Evolutionary conservation across 805 yeast species (phyloP).

Genomic region (Candida schatavii): DNA sequence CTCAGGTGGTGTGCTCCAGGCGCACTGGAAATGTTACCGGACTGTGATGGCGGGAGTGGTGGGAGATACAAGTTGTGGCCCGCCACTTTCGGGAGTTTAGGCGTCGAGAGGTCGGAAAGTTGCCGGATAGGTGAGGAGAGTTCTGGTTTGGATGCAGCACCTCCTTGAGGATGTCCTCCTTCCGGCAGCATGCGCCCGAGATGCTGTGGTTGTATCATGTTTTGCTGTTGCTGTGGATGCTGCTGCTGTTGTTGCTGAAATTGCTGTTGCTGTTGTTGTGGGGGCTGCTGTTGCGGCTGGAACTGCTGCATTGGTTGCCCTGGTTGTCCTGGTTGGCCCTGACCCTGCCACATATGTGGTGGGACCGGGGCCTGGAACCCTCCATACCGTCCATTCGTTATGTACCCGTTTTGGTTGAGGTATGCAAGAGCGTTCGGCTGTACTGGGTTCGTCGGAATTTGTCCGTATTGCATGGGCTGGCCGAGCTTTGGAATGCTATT

Average conservation of each 20-base stretch:
- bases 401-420: conserved; percentile 5
- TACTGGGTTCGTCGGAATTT: conserved; percentile 15
- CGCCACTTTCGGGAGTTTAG: conserved; percentile 31
- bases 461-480: conserved; percentile 14
- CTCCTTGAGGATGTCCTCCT: conserved; percentile 9
- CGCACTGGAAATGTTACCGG: conserved; percentile 14
- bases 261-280: conserved; percentile 10
- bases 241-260: conserved; percentile 7
- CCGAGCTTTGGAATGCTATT: conserved; percentile 19
- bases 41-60: conserved; percentile 24
- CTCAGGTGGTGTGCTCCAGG: conserved; percentile 25
- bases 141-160: conserved; percentile 35
- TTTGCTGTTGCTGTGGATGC: conserved; percentile 9
- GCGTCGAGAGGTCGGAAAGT: conserved; percentile 18
- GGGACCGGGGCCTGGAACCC: conserved; percentile 13
- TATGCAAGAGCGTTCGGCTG: conserved; percentile 22
- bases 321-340: conserved; percentile 15
- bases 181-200: conserved; percentile 1
- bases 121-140: conserved; percentile 37
- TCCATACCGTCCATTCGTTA: neutral
- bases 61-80: conserved; percentile 29
- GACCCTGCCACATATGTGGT: conserved; percentile 21
- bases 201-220: conserved; percentile 7
- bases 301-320: conserved; percentile 6
- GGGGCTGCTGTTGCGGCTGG: conserved; percentile 7